These are phyloP conservation scores for Clarireedia hainanense DNA, from an alignment of 2,329 filamentous ascomycete genomes.

Conservation along the genomic window DNA sequence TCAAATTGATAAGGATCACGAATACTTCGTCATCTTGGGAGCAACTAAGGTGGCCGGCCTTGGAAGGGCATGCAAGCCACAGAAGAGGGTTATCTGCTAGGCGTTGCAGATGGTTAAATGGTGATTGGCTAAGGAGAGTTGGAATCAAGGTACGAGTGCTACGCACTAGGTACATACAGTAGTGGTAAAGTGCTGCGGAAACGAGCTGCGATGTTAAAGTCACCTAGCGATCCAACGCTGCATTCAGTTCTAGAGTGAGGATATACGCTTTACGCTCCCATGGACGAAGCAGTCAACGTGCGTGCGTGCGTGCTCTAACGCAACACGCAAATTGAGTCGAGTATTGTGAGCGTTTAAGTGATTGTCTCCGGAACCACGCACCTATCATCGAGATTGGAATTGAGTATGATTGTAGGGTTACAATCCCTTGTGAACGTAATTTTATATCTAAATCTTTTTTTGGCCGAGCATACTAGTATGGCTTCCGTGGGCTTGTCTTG, in stretches of 20 bases:
- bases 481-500: too few species aligned
- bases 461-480: background rate
- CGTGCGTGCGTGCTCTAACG: too few species aligned
- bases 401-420: background rate
- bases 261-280: too few species aligned
- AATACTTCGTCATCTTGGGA: background rate
- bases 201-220: background rate
- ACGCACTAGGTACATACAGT: background rate
- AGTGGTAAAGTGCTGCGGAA: background rate
- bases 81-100: background rate
- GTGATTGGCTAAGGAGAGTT: background rate
- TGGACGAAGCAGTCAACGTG: too few species aligned
- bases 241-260: background rate
- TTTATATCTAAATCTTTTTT: conserved; percentile 6
- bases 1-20: background rate
- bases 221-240: background rate
- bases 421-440: background rate
- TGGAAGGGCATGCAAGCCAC: background rate
- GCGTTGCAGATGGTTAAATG: background rate
- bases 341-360: too few species aligned
- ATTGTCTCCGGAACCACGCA: too few species aligned
- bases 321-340: too few species aligned
- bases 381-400: too few species aligned
- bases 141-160: background rate
- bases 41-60: background rate